Conservation (phyloP, 768 basidiomycete genomes). For the Podaxis sp. region DNA sequence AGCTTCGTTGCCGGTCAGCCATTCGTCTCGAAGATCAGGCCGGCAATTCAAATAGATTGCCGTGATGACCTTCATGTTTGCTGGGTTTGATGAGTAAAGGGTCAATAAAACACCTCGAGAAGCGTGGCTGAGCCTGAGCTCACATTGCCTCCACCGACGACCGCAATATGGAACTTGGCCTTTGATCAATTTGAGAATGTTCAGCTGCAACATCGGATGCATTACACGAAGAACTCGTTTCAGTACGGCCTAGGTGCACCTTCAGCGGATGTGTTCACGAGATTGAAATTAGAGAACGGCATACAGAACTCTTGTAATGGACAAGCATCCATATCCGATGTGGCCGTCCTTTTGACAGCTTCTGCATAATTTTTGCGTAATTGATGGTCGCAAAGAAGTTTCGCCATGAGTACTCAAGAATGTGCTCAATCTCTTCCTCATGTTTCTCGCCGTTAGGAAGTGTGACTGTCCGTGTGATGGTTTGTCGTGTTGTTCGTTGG, state of each 20-base stretch:
- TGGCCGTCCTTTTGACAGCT: conserved; percentile 90
- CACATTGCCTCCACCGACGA: conserved; percentile 96
- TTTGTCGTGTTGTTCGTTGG: conserved; percentile 55
- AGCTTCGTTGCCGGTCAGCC: conserved; percentile 90
- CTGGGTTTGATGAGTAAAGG: conserved; percentile 34
- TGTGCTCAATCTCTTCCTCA: conserved; percentile 86
- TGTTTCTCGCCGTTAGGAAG: conserved; percentile 72
- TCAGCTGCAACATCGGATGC: conserved; percentile 91
- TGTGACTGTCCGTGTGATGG: conserved; percentile 47
- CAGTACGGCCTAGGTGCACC: conserved; percentile 69
- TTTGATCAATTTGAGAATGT: conserved; percentile 96
- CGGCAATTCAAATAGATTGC: conserved; percentile 97
- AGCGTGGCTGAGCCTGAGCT: conserved; percentile 18
- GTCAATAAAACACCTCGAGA: conserved; percentile 3
- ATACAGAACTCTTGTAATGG: conserved; percentile 95
- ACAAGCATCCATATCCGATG: conserved; percentile 95
- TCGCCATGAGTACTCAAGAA: conserved; percentile 94
- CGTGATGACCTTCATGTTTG: conserved; percentile 99
- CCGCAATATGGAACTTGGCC: conserved; percentile 98
- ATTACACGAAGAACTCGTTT: conserved; percentile 93
- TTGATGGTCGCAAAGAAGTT: conserved; percentile 98
- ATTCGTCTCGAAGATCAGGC: conserved; percentile 95
- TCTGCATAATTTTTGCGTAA: conserved; percentile 97
- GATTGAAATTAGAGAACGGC: conserved; percentile 19
- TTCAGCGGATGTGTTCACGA: background rate